These are phyloP conservation scores for Tetraselmis chui DNA, from an alignment of 139 green algal species.

Conservation along the genomic window DNA sequence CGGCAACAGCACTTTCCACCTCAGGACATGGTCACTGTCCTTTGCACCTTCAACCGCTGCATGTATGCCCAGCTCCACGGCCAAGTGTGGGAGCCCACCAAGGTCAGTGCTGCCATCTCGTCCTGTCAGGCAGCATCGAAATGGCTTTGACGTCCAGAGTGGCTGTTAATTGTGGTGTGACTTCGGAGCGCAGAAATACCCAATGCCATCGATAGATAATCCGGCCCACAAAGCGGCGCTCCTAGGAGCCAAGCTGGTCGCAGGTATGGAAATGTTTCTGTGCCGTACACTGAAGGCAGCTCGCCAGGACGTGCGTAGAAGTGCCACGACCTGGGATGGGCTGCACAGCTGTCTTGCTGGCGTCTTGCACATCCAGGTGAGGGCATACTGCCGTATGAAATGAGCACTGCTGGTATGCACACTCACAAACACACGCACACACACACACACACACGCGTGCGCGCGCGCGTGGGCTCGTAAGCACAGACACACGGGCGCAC, in stretches of 20 bases:
- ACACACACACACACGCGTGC: neutral
- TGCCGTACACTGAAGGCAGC: too few relatives aligned
- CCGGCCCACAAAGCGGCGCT: neutral
- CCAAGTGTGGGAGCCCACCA: neutral
- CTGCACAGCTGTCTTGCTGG: neutral
- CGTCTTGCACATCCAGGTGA: neutral
- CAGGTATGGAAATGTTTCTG: neutral
- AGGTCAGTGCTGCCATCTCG: too few relatives aligned
- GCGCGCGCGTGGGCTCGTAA: too few relatives aligned
- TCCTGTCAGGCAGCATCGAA: too few relatives aligned
- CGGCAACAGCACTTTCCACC: conserved; percentile 43
- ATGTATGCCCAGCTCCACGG: conserved; percentile 56
- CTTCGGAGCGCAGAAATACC: neutral
- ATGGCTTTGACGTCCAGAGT: too few relatives aligned
- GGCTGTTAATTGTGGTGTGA: too few relatives aligned
- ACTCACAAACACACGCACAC: neutral
- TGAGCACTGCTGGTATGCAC: too few relatives aligned
- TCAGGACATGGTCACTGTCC: conserved; percentile 21
- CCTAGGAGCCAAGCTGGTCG: neutral
- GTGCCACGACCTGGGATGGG: too few relatives aligned
- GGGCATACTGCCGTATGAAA: neutral
- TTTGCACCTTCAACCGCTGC: conserved; percentile 43
- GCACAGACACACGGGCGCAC: neutral
- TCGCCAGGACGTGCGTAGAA: too few relatives aligned
- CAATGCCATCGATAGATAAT: neutral